Conservation (phyloP, 345 rosid genomes). For the Eucalyptus dawsonii region DNA sequence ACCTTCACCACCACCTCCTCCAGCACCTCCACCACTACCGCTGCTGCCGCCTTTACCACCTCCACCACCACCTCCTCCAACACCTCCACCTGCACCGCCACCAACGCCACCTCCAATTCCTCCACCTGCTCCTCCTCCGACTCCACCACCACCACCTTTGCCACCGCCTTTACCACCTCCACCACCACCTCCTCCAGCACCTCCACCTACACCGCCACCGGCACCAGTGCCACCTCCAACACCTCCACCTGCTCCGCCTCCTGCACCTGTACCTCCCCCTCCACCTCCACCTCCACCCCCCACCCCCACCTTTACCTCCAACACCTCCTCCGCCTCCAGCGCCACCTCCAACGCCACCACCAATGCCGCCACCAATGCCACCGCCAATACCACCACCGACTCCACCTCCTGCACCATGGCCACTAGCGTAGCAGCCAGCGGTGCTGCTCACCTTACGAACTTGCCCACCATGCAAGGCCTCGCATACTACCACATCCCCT, state of each 20-base stretch:
- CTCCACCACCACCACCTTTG: background rate
- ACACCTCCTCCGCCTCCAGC: background rate
- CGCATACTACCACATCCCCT: background rate
- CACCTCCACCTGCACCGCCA: background rate
- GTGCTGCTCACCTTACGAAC: background rate
- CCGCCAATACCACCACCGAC: background rate
- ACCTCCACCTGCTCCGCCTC: background rate
- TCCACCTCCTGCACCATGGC: background rate
- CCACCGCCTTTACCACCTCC: background rate
- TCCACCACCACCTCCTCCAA: background rate
- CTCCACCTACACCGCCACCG: background rate
- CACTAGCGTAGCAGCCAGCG: background rate
- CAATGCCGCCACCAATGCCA: background rate
- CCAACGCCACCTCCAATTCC: background rate
- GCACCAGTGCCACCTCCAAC: background rate
- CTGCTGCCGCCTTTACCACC: background rate
- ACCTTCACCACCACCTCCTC: background rate
- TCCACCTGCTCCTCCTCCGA: background rate
- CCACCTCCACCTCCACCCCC: background rate
- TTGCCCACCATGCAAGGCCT: background rate
- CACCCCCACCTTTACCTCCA: background rate
- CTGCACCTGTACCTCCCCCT: background rate
- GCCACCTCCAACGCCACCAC: background rate
- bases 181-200: background rate
- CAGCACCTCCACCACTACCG: background rate